Percentiles rank a stretch among this genome's conserved stretches.
phyloP scores from a whole-genome alignment of 768 basidiomycete genomes.

The Collybia nuda region DNA sequence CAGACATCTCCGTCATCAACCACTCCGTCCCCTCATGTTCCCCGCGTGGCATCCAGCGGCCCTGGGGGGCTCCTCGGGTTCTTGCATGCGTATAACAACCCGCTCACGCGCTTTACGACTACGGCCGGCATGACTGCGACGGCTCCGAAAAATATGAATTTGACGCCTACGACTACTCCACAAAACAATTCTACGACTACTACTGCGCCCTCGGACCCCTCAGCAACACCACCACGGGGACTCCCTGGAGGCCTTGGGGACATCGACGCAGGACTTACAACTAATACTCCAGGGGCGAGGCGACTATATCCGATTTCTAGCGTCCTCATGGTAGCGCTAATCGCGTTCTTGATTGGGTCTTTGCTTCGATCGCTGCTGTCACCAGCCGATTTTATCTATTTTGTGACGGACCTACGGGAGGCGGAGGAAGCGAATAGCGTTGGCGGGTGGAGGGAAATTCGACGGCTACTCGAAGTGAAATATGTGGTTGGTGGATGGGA shows the following conservation, averaged over 20 bases:
- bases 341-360: conserved; percentile 91
- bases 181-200: conserved; percentile 9
- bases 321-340: conserved; percentile 75
- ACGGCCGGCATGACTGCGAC: conserved; percentile 24
- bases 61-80: conserved; percentile 54
- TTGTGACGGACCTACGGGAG: conserved; percentile 58
- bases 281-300: conserved; percentile 11
- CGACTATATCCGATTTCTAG: conserved; percentile 46
- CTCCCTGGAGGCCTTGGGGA: conserved; percentile 39
- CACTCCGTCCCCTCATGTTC: conserved; percentile 14
- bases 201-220: conserved; percentile 1
- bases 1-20: conserved; percentile 8
- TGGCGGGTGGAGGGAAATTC: conserved; percentile 82
- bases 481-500: conserved; percentile 85
- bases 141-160: conserved; percentile 13
- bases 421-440: conserved; percentile 44
- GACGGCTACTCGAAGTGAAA: conserved; percentile 78
- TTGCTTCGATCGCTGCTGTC: conserved; percentile 84
- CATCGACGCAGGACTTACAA: conserved; percentile 19
- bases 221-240: conserved; percentile 17
- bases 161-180: conserved; percentile 11
- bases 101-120: conserved; percentile 50
- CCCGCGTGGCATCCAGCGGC: conserved; percentile 17
- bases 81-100: conserved; percentile 58
- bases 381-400: conserved; percentile 89